phyloP scores from a whole-genome alignment of 768 basidiomycete genomes.

The Phlegmacium glaucopus region DNA sequence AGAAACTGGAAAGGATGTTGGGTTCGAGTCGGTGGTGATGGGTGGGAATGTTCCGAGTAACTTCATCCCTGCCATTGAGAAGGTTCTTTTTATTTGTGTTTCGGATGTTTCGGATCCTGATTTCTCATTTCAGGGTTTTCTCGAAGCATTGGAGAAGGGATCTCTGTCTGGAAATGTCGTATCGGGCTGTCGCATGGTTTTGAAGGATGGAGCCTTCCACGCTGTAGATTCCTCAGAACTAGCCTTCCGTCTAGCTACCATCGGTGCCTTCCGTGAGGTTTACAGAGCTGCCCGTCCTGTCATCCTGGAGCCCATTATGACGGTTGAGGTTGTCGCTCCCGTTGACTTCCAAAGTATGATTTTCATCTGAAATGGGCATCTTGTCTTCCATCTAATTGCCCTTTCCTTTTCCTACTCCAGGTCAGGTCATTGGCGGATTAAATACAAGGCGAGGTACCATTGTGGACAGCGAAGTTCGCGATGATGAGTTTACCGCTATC shows the following conservation, averaged over 20 bases:
- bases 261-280: constrained; percentile 90
- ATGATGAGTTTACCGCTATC: constrained; percentile 90
- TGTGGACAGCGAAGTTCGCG: constrained; percentile 92
- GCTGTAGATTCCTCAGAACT: constrained; percentile 95
- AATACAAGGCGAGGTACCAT: constrained; percentile 93
- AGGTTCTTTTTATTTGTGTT: constrained; percentile 43
- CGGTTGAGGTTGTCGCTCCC: constrained; percentile 94
- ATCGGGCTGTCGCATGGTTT: constrained; percentile 78
- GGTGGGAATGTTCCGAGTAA: constrained; percentile 89
- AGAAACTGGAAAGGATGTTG: constrained; percentile 79
- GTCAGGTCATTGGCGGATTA: constrained; percentile 88
- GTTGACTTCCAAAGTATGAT: constrained; percentile 86
- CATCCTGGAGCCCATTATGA: constrained; percentile 98
- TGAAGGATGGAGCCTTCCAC: constrained; percentile 92
- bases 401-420: constrained; percentile 28
- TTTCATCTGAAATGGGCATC: background rate
- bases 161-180: constrained; percentile 84
- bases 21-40: constrained; percentile 86
- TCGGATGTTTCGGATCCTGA: background rate
- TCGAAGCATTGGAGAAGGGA: constrained; percentile 91
- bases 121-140: constrained; percentile 69
- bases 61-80: constrained; percentile 94
- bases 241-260: constrained; percentile 88
- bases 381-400: background rate
- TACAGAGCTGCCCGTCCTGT: constrained; percentile 75